Base-by-base conservation (phyloP, 768 basidiomycete genomes). In the Lanmaoa pseudosensibilis region DNA sequence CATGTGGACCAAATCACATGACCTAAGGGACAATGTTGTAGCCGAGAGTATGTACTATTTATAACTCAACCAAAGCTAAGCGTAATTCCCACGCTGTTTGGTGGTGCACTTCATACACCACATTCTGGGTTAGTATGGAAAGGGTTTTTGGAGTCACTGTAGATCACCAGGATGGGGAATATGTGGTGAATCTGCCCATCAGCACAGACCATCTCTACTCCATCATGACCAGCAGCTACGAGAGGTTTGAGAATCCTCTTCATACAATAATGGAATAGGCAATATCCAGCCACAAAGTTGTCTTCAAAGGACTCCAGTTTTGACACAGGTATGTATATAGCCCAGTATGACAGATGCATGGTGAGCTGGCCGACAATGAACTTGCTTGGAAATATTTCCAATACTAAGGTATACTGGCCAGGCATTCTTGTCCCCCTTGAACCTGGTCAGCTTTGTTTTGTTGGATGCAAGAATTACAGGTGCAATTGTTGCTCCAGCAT, bases 341-440 rank as follows among this genome's bases (percentile, higher is more conserved):
- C 23, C 23, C 3, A 49, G 5, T 8, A 49, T 4, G 7, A 49
- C 4, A 4, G 34, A 49, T 0, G 23, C 47, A 49, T 49, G 47
- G 3, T 16, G 11, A 0, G 11, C 4, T 1, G 7, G 47, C 4
- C 37, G 21, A 6, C 2, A 4, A 2, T 5, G 3, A 0, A 49
- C 1, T 0, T 49, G 10, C 18, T 47, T 47, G 4, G 19, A 47
- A 5, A 47, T 21, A 3, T 47, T 47, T 2, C 46, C 19, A 1
- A 49, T 49, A 1, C 21, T 49, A 1, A 49, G 19, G 3, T 49
- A 37, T 1, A 49, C 3, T 0, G 47, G 47, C 47, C 34, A 48
- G 3, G 47, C 34, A 1, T 3, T 36, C 10, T 48, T 48, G 5
- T 48, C n/a, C 0, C 34, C 34, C 21, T 48, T 48, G 16, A 48